Base-by-base conservation (phyloP, 2,329 filamentous ascomycete species). In the Xylaria sp. region DNA sequence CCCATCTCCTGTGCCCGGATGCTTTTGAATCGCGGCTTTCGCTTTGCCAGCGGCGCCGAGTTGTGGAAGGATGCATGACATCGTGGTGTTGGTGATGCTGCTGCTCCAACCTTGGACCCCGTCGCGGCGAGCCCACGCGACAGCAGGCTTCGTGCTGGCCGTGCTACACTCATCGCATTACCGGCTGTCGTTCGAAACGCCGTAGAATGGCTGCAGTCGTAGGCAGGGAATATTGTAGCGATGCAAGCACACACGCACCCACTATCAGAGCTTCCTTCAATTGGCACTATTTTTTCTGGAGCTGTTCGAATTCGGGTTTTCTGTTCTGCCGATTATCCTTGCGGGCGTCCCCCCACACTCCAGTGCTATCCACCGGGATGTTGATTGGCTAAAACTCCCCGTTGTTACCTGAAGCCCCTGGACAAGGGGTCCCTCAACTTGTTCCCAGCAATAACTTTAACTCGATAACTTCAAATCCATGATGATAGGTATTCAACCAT, bases 111-210 rank as follows among this genome's bases (percentile, higher is more conserved):
- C 63, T 58, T 66, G 33, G 66, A 67, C 57, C 68, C 67, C 51
- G 77, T 74, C 74, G 80, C 79, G 73, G 79, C 77, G 69, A 86
- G 79, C 77, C 84, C 84, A 79, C 82, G 83, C 77, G 85, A 83
- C 74, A 87, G 77, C 76, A 88, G 81, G 79, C 83, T 83, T 80
- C 83, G 82, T 79, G 83, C 83, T 79, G 85, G 84, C 71, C 84
- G 84, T 84, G 83, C 83, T 78, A 83, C 82, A 77, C 85, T 87
- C 86, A 88, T 88, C 78, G 77, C 82, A 82, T 77, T 72, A 61
- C 74, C 65, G 65, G 71, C 63, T 58, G 56, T 54, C 53, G 65
- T 66, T 46, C 62, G 63, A 62, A 65, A 65, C 58, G 62, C 71
- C 70, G 72, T 71, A 64, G 73, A 65, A 67, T 72, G 71, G 71